phyloP scores from a whole-genome alignment of 2,329 filamentous ascomycete species.

The Aspergillus transmontanensis region DNA sequence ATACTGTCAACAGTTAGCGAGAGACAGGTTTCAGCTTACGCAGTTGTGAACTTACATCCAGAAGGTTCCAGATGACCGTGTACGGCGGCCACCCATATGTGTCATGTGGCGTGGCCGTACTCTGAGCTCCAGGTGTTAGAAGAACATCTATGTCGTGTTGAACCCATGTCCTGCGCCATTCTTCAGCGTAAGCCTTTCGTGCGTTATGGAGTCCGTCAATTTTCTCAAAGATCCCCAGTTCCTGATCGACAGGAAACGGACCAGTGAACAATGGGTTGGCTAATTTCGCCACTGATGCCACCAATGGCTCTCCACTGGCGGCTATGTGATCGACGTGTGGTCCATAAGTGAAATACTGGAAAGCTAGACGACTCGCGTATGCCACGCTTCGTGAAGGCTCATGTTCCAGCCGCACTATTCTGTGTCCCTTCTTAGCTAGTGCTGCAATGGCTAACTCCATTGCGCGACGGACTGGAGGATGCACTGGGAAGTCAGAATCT shows the following conservation, averaged over 20 bases:
- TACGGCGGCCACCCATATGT: constrained; percentile 42
- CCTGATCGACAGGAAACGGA: constrained; percentile 29
- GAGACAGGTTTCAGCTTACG: background rate
- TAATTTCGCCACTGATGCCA: constrained; percentile 42
- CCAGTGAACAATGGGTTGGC: constrained; percentile 29
- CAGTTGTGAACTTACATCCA: constrained; percentile 48
- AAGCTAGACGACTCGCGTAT: constrained; percentile 38
- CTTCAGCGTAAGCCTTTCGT: constrained; percentile 35
- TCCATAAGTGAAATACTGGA: constrained; percentile 43
- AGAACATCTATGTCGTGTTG: constrained; percentile 53
- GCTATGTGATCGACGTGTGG: constrained; percentile 34
- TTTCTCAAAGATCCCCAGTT: constrained; percentile 38
- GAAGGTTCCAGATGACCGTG: constrained; percentile 55
- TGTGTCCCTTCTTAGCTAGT: constrained; percentile 50
- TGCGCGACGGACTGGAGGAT: constrained; percentile 53
- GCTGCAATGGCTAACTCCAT: constrained; percentile 44
- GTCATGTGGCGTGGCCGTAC: constrained; percentile 56
- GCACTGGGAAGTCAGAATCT: constrained; percentile 52
- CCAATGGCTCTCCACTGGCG: constrained; percentile 47
- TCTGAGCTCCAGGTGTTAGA: constrained; percentile 52
- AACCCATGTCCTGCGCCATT: constrained; percentile 47
- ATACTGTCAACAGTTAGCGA: constrained; percentile 38
- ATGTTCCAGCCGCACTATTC: constrained; percentile 43
- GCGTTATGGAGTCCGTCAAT: constrained; percentile 48
- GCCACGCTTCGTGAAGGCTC: constrained; percentile 31